A percentile compares a stretch with the other conserved stretches of the same genome.
Conservation (phyloP, 208 protist species). For the Acanthamoeba castellanii region DNA sequence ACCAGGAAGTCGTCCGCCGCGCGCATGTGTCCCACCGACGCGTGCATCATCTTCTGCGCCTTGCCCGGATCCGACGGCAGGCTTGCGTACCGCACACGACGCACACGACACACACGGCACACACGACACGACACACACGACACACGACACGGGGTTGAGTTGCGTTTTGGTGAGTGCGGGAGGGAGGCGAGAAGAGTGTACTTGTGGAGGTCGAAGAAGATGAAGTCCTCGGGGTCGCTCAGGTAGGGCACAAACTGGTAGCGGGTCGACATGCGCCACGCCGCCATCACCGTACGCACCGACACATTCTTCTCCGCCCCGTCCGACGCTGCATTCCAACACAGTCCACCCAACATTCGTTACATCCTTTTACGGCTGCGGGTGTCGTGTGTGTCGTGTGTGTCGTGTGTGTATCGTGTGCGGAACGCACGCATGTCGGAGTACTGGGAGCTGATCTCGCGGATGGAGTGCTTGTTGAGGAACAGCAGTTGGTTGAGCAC, state of each 20-base stretch:
- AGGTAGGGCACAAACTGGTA: conserved; percentile 54
- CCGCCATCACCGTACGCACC: conserved; percentile 46
- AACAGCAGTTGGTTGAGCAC: conserved; percentile 65
- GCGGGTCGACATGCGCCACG: conserved; percentile 54
- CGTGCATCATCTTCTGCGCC: conserved; percentile 46
- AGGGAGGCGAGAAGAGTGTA: neutral
- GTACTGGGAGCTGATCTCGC: conserved; percentile 36
- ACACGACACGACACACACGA: too few species aligned
- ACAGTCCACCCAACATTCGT: neutral
- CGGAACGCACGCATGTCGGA: neutral
- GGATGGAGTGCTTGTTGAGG: conserved; percentile 65
- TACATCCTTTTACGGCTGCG: neutral
- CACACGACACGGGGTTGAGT: neutral
- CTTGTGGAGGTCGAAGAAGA: conserved; percentile 55
- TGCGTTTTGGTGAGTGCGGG: neutral
- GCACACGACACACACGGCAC: too few species aligned
- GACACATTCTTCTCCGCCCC: neutral
- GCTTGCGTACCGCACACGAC: neutral
- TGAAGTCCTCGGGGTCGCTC: conserved; percentile 28
- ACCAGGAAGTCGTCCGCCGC: conserved; percentile 41
- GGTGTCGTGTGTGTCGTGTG: neutral
- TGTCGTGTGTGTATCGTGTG: neutral
- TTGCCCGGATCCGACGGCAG: conserved; percentile 20
- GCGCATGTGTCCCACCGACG: conserved; percentile 39
- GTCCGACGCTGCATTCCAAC: neutral